Evolutionary conservation across 2,329 filamentous ascomycete species (phyloP), one percentile per base, ranked within the genome.

Genomic region (Teratosphaeria pseudoeucalypti): DNA sequence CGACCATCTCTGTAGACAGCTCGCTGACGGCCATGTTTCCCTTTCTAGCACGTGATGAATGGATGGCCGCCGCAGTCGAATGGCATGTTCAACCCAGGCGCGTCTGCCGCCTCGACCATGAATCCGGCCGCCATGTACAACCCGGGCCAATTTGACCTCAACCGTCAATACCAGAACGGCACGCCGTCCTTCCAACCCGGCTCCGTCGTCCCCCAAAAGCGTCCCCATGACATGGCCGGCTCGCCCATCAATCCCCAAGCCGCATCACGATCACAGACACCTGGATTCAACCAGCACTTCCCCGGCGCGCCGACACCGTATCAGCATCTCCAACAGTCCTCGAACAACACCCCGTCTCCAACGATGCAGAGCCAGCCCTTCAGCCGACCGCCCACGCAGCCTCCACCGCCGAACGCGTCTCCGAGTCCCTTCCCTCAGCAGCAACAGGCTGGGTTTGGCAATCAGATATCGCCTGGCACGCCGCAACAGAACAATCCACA

Each of bases 301-400:
- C 68, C 77, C 78, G 68, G 83, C 83, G 70, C 83, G 82, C 84
- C 85, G 19, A 85, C 82, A 61, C 84, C 84, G 59, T 95, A 92
- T 72, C 85, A 90, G 63, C 92, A 96, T 76, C 82, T 95, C 14
- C 68, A 58, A 69, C 84, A 88, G 65, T 91, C 90, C 3, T 82
- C 85, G 56, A 94, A 91, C 73, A 88, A 90, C 62, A 96, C 90
- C 47, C 92, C 92, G 11, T 97, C 94, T 6, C 94, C 94, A 32
- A 92, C 95, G 63, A 91, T 96, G 84, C 84, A 85, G 62, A 91
- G 87, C 71, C 92, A 95, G 70, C 81, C 84, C 58, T 85, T 84
- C 75, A 80, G 34, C 26, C 55, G 74, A 59, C 85, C 37, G 84
- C 88, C 70, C 82, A 58, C 63, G 26, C 66, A 67, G 57, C 64